Percentiles rank a stretch among this genome's conserved stretches.
These are phyloP conservation scores for Beauveria rudraprayagi DNA, from an alignment of 2,329 filamentous ascomycete genomes.

Conservation along the genomic window DNA sequence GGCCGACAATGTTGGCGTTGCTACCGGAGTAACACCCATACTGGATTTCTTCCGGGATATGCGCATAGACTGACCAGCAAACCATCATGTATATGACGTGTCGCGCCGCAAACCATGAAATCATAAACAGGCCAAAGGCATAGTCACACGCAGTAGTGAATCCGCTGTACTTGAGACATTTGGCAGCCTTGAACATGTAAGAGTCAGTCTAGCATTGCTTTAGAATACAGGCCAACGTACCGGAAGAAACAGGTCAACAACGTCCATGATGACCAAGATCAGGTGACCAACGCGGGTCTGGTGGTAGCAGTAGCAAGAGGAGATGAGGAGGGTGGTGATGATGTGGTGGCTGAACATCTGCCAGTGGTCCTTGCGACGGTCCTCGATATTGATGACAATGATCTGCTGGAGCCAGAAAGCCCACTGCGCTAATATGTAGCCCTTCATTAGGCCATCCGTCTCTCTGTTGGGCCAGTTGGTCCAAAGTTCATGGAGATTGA, in stretches of 20 bases:
- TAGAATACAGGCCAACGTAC: constrained; percentile 40
- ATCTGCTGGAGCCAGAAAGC: constrained; percentile 94
- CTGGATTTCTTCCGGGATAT: constrained; percentile 54
- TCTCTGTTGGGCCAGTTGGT: constrained; percentile 74
- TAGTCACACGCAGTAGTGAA: constrained; percentile 70
- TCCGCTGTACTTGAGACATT: constrained; percentile 85
- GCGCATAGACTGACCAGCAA: constrained; percentile 72
- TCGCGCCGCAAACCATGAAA: constrained; percentile 74
- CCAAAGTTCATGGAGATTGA: constrained; percentile 74
- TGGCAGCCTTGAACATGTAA: constrained; percentile 56
- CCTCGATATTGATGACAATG: constrained; percentile 88
- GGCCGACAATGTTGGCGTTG: constrained; percentile 45
- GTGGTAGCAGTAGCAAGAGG: constrained; percentile 77
- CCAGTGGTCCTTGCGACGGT: constrained; percentile 86
- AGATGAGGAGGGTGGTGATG: constrained; percentile 75
- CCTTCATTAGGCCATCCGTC: constrained; percentile 67
- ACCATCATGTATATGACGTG: constrained; percentile 73
- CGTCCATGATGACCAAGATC: constrained; percentile 86
- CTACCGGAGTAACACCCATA: constrained; percentile 64
- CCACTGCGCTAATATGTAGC: constrained; percentile 84
- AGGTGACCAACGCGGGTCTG: constrained; percentile 82
- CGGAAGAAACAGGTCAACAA: constrained; percentile 81
- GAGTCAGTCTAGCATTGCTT: neutral
- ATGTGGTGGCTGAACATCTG: constrained; percentile 96
- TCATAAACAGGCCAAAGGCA: constrained; percentile 77